Conservation (phyloP, 495 filamentous ascomycete species). For the Echria macrotheca region DNA sequence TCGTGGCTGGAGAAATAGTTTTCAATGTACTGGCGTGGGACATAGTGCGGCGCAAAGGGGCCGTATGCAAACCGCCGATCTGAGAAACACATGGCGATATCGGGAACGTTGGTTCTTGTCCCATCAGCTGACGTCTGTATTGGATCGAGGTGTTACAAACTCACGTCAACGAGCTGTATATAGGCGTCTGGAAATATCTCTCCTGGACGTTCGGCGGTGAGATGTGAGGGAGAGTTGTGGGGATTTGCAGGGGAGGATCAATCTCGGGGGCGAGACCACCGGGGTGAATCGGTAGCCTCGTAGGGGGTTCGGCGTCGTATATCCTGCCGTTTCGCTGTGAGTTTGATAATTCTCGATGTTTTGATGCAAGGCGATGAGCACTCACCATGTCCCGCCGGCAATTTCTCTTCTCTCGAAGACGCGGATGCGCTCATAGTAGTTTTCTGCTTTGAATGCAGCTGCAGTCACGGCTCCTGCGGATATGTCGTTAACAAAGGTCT, state of each 20-base stretch:
- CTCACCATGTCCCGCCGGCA: conserved; percentile 46
- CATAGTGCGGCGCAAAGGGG: conserved; percentile 44
- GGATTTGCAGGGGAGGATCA: conserved; percentile 40
- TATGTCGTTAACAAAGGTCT: conserved; percentile 1
- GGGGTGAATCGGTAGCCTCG: conserved; percentile 26
- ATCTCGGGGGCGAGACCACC: conserved; percentile 35
- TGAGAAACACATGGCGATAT: conserved; percentile 48
- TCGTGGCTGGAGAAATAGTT: conserved; percentile 42
- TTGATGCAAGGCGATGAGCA: neutral
- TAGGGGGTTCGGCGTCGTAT: conserved; percentile 35
- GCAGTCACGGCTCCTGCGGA: conserved; percentile 38
- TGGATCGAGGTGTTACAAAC: conserved; percentile 11
- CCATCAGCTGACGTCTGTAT: neutral
- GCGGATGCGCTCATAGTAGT: conserved; percentile 44
- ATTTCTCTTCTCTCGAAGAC: conserved; percentile 45
- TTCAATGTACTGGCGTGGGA: conserved; percentile 45
- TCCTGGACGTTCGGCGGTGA: conserved; percentile 35
- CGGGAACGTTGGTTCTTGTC: conserved; percentile 44
- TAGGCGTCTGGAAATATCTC: conserved; percentile 39
- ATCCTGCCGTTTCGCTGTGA: conserved; percentile 30
- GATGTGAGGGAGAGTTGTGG: conserved; percentile 32
- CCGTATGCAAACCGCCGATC: conserved; percentile 44
- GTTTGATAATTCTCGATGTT: neutral
- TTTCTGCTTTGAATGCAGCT: conserved; percentile 41
- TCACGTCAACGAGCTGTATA: conserved; percentile 44